Percentiles rank a stretch among this genome's conserved stretches.
These are phyloP conservation scores for Trichoderma gamsii DNA, from an alignment of 495 filamentous ascomycete species.

Conservation along the genomic window DNA sequence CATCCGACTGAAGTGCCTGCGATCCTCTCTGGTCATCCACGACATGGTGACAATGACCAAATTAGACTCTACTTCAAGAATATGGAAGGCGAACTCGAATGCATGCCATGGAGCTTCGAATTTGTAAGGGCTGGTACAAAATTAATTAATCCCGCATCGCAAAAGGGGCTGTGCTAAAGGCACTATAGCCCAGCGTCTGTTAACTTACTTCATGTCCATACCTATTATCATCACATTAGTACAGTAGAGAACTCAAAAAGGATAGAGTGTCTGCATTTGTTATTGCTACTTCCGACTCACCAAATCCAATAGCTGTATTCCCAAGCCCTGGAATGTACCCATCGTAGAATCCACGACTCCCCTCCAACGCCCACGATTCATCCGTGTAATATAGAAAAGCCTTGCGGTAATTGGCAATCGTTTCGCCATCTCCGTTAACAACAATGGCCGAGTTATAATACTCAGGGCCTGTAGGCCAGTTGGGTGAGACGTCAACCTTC, in stretches of 20 bases:
- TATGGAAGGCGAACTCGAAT: constrained; percentile 81
- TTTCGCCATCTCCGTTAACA: constrained; percentile 64
- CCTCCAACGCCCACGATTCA: constrained; percentile 83
- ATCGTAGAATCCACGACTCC: constrained; percentile 53
- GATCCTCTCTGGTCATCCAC: constrained; percentile 63
- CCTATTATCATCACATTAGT: not conserved
- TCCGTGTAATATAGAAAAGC: constrained; percentile 86
- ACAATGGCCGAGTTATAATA: constrained; percentile 82
- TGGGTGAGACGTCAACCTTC: constrained; percentile 40
- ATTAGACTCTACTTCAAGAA: constrained; percentile 58
- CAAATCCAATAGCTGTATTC: constrained; percentile 79
- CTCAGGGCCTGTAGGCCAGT: constrained; percentile 37
- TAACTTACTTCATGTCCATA: constrained; percentile 61
- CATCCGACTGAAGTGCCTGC: constrained; percentile 37
- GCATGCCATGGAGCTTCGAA: constrained; percentile 70
- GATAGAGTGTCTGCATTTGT: not conserved
- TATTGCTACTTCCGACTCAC: constrained; percentile 50
- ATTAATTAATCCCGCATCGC: not conserved
- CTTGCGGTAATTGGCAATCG: constrained; percentile 82
- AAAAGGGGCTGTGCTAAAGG: not conserved
- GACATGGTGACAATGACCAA: constrained; percentile 83
- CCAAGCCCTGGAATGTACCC: constrained; percentile 46
- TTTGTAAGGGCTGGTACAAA: constrained; percentile 52
- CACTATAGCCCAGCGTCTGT: constrained; percentile 8
- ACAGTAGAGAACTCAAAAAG: not conserved